phyloP scores from a whole-genome alignment of 805 yeast species.

The Yarrowia keelungensis region DNA sequence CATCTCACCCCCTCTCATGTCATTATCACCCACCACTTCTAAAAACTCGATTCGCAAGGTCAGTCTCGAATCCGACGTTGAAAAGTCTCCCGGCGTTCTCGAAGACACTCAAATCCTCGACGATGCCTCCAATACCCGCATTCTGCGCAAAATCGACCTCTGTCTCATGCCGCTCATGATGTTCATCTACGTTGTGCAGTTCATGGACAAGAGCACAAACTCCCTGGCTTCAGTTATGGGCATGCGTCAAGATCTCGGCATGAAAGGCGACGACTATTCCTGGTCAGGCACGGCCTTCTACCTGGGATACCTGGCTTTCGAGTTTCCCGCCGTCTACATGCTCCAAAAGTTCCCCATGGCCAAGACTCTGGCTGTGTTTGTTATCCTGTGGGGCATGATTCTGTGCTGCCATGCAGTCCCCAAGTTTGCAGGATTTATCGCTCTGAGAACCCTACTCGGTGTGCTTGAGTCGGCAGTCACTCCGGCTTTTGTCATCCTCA shows the following conservation, averaged over 20 bases:
- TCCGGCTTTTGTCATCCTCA: conserved; percentile 64
- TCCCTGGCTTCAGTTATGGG: conserved; percentile 64
- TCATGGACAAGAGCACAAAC: conserved; percentile 65
- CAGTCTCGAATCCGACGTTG: background rate
- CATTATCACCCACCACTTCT: too few relatives aligned
- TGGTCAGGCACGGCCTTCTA: conserved; percentile 70
- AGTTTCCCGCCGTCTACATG: conserved; percentile 56
- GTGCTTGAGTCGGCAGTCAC: conserved; percentile 60
- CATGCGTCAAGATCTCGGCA: conserved; percentile 54
- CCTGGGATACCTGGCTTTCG: conserved; percentile 68
- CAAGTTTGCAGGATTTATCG: conserved; percentile 56
- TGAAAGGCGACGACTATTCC: conserved; percentile 53
- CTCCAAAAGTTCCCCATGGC: conserved; percentile 67
- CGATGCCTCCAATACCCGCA: conserved; percentile 31
- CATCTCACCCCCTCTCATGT: too few relatives aligned
- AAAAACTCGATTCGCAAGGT: background rate
- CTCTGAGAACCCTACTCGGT: conserved; percentile 60
- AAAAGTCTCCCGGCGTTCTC: background rate
- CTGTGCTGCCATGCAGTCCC: conserved; percentile 59
- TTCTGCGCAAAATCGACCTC: conserved; percentile 60
- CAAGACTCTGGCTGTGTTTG: conserved; percentile 57
- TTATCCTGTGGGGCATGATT: conserved; percentile 66
- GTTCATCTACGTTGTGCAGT: conserved; percentile 59
- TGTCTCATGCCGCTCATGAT: conserved; percentile 60
- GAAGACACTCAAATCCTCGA: conserved; percentile 10